A percentile compares a stretch with the other conserved stretches of the same genome.
phyloP scores from a whole-genome alignment of 116 monocot genomes.

The Iris pallida region DNA sequence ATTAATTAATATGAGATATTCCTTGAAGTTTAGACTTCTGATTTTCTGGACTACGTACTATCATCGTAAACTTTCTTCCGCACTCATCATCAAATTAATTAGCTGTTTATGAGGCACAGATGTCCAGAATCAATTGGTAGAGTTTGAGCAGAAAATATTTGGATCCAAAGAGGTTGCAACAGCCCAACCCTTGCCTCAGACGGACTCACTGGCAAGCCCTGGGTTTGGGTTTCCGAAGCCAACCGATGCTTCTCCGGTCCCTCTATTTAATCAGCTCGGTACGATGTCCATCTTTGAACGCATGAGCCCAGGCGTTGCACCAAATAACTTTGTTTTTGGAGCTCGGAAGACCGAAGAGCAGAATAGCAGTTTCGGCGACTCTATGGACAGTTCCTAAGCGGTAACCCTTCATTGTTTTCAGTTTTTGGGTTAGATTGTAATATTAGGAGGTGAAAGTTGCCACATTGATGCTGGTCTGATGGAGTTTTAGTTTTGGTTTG shows the following conservation, averaged over 20 bases:
- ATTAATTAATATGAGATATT: not conserved
- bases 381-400: slow-evolving; percentile 63
- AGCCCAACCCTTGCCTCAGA: not conserved
- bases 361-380: slow-evolving; percentile 29
- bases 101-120: not conserved
- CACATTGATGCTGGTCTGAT: too few relatives aligned
- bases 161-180: slow-evolving; percentile 12
- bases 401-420: too few relatives aligned
- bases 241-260: slow-evolving; percentile 11
- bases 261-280: slow-evolving; percentile 45
- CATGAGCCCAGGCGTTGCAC: slow-evolving; percentile 1
- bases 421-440: too few relatives aligned
- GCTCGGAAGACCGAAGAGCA: slow-evolving; percentile 32
- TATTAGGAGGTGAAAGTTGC: too few relatives aligned
- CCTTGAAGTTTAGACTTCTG: not conserved
- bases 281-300: slow-evolving; percentile 61
- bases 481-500: too few relatives aligned
- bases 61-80: not conserved
- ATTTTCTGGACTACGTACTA: not conserved
- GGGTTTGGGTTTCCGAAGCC: slow-evolving; percentile 45
- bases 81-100: not conserved
- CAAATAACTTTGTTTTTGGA: slow-evolving; percentile 63
- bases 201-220: slow-evolving; percentile 29
- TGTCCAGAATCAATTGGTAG: not conserved
- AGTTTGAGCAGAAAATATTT: slow-evolving; percentile 5